Evolutionary conservation across 495 filamentous ascomycete species (phyloP).

Genomic region (Aspergillus sclerotioniger): DNA sequence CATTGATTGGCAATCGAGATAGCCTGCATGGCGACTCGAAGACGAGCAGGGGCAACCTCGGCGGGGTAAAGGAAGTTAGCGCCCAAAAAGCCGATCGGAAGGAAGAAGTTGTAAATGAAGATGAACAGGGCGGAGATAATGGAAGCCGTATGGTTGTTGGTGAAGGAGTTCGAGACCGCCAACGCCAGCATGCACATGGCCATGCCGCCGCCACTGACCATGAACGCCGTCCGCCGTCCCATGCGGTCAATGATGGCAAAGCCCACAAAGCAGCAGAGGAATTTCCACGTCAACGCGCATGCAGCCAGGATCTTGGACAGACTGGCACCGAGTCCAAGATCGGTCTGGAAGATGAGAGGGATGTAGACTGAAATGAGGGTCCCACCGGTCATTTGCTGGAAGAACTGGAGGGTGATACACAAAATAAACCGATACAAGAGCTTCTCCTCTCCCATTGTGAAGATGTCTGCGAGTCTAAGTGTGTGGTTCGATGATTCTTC

Average conservation of each 20-base stretch:
- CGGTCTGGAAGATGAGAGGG: conserved; percentile 20
- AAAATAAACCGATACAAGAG: conserved; percentile 22
- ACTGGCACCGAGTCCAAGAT: conserved; percentile 18
- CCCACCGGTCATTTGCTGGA: conserved; percentile 22
- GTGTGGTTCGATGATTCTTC: conserved; percentile 20
- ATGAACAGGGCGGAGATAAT: conserved; percentile 37
- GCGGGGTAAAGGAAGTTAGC: conserved; percentile 51
- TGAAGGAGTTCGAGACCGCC: conserved; percentile 39
- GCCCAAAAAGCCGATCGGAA: conserved; percentile 51
- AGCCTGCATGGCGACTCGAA: conserved; percentile 48
- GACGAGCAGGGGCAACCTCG: conserved; percentile 45
- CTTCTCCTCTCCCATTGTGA: conserved; percentile 15
- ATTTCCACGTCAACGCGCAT: conserved; percentile 45
- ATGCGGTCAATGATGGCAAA: conserved; percentile 25
- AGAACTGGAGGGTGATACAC: conserved; percentile 33
- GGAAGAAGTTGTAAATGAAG: conserved; percentile 52
- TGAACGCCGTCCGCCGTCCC: conserved; percentile 32
- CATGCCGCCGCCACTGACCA: conserved; percentile 27
- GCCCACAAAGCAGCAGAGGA: conserved; percentile 28
- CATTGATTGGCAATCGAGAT: conserved; percentile 47
- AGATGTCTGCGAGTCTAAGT: conserved; percentile 12
- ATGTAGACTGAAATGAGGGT: conserved; percentile 21
- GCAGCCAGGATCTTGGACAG: conserved; percentile 18
- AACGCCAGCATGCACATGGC: conserved; percentile 28
- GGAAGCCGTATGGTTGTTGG: conserved; percentile 36